phyloP scores from a whole-genome alignment of 768 basidiomycete genomes.

The Crucibulum laeve region DNA sequence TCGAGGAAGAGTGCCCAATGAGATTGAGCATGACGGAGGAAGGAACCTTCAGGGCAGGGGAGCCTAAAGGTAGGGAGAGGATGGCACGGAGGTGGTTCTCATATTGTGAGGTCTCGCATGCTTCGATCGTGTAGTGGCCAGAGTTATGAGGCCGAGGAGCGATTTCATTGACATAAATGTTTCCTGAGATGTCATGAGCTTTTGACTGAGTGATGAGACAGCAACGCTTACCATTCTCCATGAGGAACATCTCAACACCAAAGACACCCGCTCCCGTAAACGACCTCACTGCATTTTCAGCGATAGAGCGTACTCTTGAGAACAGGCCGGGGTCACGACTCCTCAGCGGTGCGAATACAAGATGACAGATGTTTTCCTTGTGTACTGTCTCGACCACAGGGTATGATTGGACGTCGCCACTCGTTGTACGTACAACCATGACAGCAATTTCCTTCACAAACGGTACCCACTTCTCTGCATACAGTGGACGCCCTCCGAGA shows the following conservation, averaged over 20 bases:
- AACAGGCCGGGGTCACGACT: constrained; percentile 50
- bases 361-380: constrained; percentile 88
- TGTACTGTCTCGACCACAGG: constrained; percentile 95
- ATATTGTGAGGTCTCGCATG: constrained; percentile 94
- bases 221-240: constrained; percentile 65
- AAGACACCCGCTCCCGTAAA: constrained; percentile 91
- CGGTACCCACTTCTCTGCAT: constrained; percentile 92
- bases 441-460: constrained; percentile 91
- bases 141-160: constrained; percentile 98
- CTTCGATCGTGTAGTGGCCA: constrained; percentile 98
- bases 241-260: constrained; percentile 97
- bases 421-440: constrained; percentile 85
- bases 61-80: constrained; percentile 84
- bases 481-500: constrained; percentile 69
- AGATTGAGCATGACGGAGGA: constrained; percentile 93
- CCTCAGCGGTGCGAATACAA: constrained; percentile 87
- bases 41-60: constrained; percentile 82
- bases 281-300: constrained; percentile 74
- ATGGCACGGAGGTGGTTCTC: constrained; percentile 97
- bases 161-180: constrained; percentile 90
- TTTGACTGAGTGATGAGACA: constrained; percentile 1
- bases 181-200: constrained; percentile 38
- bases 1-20: constrained; percentile 73
- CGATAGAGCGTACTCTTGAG: constrained; percentile 61
- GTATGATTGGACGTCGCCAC: constrained; percentile 77